Conservation (phyloP, 1,139 yeast species). For the Hyphopichia wangnamkhiaoensis region DNA sequence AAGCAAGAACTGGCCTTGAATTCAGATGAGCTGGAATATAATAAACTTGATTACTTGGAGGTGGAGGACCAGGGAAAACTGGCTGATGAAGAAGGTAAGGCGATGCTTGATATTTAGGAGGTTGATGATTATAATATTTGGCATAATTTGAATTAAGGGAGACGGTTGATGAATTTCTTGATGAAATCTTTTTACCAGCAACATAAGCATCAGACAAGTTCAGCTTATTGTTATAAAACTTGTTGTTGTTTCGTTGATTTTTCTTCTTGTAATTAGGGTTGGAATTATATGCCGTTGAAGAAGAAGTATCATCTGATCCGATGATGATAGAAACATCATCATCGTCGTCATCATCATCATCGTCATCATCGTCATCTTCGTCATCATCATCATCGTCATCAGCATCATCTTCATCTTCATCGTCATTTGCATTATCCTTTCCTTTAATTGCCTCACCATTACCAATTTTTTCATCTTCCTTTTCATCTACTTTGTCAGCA, state of each 20-base stretch:
- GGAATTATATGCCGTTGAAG: constrained; percentile 22
- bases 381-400: constrained; percentile 14
- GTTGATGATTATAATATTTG: constrained; percentile 12
- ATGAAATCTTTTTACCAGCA: constrained; percentile 9
- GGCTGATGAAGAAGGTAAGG: constrained; percentile 22
- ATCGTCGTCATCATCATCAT: constrained; percentile 38
- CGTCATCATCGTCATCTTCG: constrained; percentile 26
- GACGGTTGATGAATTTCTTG: constrained; percentile 25
- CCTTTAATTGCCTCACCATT: constrained; percentile 3
- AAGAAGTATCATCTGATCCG: constrained; percentile 39
- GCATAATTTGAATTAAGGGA: constrained; percentile 24
- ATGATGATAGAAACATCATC: constrained; percentile 47
- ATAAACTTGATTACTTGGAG: constrained; percentile 8
- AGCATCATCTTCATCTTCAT: constrained; percentile 8
- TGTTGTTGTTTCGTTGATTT: constrained; percentile 1
- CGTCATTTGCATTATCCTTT: constrained; percentile 7
- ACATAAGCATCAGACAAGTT: not conserved
- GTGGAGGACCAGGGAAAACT: constrained; percentile 6
- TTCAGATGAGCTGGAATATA: constrained; percentile 11
- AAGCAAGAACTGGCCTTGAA: constrained; percentile 3
- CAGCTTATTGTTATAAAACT: constrained; percentile 6
- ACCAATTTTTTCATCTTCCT: constrained; percentile 12
- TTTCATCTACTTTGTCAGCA: constrained; percentile 8
- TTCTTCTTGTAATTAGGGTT: constrained; percentile 12
- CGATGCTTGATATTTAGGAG: constrained; percentile 13